Conservation (phyloP, 768 basidiomycete genomes). For the Ramaria rubella region DNA sequence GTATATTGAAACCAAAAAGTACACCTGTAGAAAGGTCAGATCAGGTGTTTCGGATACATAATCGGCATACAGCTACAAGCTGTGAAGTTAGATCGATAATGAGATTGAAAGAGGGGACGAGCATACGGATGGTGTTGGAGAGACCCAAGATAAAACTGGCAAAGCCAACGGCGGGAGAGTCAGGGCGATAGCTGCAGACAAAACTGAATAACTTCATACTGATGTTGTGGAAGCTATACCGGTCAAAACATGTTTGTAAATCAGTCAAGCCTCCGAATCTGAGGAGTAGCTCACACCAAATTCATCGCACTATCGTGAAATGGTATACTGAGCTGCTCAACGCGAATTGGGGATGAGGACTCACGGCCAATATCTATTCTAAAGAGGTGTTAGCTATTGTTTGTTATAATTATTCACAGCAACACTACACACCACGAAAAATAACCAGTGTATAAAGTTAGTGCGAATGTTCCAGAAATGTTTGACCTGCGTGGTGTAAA, state of each 20-base stretch:
- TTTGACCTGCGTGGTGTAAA: neutral
- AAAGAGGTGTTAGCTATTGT: neutral
- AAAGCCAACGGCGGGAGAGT: neutral
- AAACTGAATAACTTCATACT: neutral
- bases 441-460: neutral
- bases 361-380: slow-evolving; percentile 6
- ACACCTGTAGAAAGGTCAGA: neutral
- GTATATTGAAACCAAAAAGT: slow-evolving; percentile 2
- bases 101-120: neutral
- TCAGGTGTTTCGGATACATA: neutral
- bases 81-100: neutral
- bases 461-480: neutral
- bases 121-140: neutral
- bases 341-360: neutral
- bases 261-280: neutral
- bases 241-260: too few species aligned
- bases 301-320: neutral
- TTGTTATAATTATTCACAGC: neutral
- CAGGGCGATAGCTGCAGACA: neutral
- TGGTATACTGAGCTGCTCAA: too few species aligned
- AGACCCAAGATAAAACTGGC: neutral
- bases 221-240: neutral
- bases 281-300: neutral
- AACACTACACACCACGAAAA: neutral
- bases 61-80: neutral